phyloP scores from a whole-genome alignment of 2,329 filamentous ascomycete species.

The Penicillium sp. region DNA sequence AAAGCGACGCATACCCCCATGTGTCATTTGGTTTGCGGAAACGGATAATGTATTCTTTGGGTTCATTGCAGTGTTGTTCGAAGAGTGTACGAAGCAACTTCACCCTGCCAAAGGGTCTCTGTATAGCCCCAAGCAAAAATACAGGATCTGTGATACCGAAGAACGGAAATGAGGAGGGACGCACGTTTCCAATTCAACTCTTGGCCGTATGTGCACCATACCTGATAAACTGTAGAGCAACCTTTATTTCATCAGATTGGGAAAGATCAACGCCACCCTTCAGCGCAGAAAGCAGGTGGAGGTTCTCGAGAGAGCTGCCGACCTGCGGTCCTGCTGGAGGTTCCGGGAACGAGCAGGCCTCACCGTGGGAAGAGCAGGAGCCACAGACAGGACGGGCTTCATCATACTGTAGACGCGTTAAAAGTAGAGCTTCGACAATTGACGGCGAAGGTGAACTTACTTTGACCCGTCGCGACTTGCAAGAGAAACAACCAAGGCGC shows the following conservation, averaged over 20 bases:
- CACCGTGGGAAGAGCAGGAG: no score
- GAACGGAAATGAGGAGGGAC: not conserved
- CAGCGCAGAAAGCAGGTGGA: not conserved
- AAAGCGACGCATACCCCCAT: not conserved
- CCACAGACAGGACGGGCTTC: no score
- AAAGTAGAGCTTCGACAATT: no score
- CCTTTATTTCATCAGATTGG: not conserved
- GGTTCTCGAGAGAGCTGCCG: not conserved
- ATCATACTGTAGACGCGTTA: no score
- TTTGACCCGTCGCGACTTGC: no score
- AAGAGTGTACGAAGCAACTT: constrained; percentile 2
- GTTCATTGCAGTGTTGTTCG: not conserved
- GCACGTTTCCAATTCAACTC: constrained; percentile 5
- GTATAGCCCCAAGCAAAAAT: not conserved
- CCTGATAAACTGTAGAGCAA: constrained; percentile 9
- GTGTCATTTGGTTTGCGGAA: not conserved
- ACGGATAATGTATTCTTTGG: constrained; percentile 5
- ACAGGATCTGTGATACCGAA: not conserved
- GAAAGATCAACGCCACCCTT: not conserved
- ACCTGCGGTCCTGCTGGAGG: not conserved
- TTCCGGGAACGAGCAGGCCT: no score
- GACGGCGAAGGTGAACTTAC: no score
- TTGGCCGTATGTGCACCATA: constrained; percentile 8
- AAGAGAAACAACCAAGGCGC: no score
- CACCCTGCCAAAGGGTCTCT: not conserved